These are phyloP conservation scores for Inga laurina DNA, from an alignment of 306 rosid species.

Conservation along the genomic window DNA sequence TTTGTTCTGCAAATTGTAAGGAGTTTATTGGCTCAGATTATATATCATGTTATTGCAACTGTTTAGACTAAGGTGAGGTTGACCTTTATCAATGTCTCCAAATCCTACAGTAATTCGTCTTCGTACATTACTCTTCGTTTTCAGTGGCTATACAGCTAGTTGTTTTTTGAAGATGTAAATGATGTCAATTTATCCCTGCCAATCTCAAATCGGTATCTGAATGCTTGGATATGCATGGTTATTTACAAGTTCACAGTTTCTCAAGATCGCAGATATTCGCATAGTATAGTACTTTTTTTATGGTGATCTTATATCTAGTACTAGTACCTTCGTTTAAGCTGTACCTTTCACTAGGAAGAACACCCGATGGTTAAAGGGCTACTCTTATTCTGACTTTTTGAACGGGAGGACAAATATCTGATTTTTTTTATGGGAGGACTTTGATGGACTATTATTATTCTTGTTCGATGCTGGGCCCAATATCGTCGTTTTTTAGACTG, in stretches of 20 bases:
- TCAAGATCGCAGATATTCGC: background rate
- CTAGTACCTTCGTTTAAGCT: background rate
- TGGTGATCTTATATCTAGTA: background rate
- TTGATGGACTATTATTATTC: background rate
- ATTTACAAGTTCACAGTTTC: background rate
- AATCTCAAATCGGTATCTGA: constrained; percentile 11
- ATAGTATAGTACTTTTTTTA: too few species aligned
- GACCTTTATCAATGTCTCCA: background rate
- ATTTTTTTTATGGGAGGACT: too few species aligned
- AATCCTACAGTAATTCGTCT: background rate
- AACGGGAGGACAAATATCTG: too few species aligned
- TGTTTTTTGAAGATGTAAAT: background rate
- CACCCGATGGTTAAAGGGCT: background rate
- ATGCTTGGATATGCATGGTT: background rate
- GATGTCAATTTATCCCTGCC: background rate
- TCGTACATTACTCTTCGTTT: background rate
- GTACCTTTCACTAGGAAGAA: background rate
- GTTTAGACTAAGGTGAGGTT: background rate
- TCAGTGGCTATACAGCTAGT: background rate
- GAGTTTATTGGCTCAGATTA: background rate
- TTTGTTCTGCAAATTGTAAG: background rate
- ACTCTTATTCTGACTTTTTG: too few species aligned
- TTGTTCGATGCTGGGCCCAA: background rate
- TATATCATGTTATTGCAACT: background rate
- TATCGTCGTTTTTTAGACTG: background rate